Evolutionary conservation across 1,139 yeast genomes (phyloP).

Genomic region (Kodamaea arcana): DNA sequence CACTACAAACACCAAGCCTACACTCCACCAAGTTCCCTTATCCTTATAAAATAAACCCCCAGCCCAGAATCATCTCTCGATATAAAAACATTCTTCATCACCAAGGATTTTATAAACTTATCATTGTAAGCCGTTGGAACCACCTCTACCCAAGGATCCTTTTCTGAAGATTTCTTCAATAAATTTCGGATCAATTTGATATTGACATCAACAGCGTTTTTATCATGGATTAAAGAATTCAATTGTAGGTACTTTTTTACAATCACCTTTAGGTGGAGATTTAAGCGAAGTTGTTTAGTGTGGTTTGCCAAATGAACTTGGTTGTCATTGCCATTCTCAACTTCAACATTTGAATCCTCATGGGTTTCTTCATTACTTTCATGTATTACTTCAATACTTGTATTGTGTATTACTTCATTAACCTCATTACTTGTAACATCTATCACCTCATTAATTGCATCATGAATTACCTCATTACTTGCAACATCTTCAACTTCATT

Average conservation of each 20-base stretch:
- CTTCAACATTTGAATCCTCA: background rate
- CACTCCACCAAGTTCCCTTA: constrained; percentile 3
- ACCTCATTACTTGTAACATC: too few relatives aligned
- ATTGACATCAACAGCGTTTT: constrained; percentile 15
- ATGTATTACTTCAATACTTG: too few relatives aligned
- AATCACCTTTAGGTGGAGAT: constrained; percentile 17
- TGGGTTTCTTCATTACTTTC: background rate
- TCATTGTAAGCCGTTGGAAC: constrained; percentile 11
- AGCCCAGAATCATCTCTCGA: constrained; percentile 12
- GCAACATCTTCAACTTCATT: too few relatives aligned
- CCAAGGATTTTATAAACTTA: constrained; percentile 15
- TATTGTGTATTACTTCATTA: background rate
- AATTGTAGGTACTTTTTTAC: constrained; percentile 22
- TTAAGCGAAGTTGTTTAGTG: background rate
- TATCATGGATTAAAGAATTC: constrained; percentile 20
- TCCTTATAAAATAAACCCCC: constrained; percentile 1
- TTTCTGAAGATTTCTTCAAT: constrained; percentile 5
- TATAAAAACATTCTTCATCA: constrained; percentile 16
- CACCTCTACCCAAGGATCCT: constrained; percentile 15
- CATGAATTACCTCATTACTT: too few relatives aligned
- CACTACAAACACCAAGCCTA: background rate
- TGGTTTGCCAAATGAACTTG: too few relatives aligned
- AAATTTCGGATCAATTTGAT: constrained; percentile 9
- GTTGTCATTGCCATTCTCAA: too few relatives aligned
- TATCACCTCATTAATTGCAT: too few relatives aligned